Evolutionary conservation across 768 basidiomycete species (phyloP), one percentile per base, ranked within the genome.

Genomic region (Boletus speciosus): DNA sequence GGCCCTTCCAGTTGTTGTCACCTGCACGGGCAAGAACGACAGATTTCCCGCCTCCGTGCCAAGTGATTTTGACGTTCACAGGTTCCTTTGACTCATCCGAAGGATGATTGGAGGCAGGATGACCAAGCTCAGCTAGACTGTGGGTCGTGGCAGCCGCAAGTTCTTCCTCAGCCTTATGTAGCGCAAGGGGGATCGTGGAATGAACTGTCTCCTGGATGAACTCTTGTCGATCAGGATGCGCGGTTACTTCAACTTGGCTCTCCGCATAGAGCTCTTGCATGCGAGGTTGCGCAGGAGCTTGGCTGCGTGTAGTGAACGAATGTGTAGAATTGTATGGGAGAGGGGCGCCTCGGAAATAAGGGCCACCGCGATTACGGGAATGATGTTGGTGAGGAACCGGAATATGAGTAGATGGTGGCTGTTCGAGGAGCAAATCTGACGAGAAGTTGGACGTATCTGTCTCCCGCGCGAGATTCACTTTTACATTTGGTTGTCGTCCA

Each of bases 1-100:
- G 74, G 15, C 87, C 86, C 58, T 85, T 84, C 88, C 86, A 90
- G 54, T 86, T 81, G 49, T 85, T 79, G 61, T 90, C 85, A 5
- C 86, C 86, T 6, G 88, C 86, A 51, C 88, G 77, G 4, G 85
- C 83, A 25, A 91, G 77, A n/a, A 77, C 62, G 14, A 91, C 87
- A 15, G 77, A 74, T 57, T 76, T 81, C 4, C 83, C 87, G 4
- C 81, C 81, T 21, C 84, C 85, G 44, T 70, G 73, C 88, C 88
- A 91, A 6, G 75, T 74, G 52, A 90, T 83, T 61, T 74, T 82
- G 41, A 84, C 76, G 5, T 65, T 64, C 25, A 75, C 61, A 5
- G 61, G 60, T 56, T 77, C 70, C 45, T 50, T 71, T 47, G 42
- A 1, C 8, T 70, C 69, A 19, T 70, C 69, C 21, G 65, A 58